Evolutionary conservation across 2,329 filamentous ascomycete species (phyloP), one percentile per base, ranked within the genome.

Genomic region (Hypoxylon sp.): DNA sequence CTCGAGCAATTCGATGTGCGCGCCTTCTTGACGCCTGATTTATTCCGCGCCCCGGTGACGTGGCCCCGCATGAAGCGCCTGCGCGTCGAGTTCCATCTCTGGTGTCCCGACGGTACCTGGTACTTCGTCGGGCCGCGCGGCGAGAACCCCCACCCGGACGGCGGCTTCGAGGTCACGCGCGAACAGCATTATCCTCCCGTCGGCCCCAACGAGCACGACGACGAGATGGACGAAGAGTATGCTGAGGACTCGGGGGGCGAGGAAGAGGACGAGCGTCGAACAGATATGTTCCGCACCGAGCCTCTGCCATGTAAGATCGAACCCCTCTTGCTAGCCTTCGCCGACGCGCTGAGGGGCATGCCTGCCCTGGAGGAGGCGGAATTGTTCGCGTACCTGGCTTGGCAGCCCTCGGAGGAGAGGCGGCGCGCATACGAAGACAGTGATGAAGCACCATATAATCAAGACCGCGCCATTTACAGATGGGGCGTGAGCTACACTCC

Each of bases 161-260:
- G 46, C 60, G 69, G 72, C 53, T 70, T 70, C 57, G 66, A 49
- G 33, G 62, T 74, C 61, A 72, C 64, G 70, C 56, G 51, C 58
- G 68, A 72, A 58, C 56, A 71, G 40, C 68, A 73, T 57, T 71
- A 73, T 61, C 67, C 69, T 60, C 69, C 69, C 53, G 58, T 49
- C 53, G 35, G 20, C n/a, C 51, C 42, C 10, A 57, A 61, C 22
- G 66, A 73, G 64, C 51, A 64, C 44, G 64, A 59, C 22, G 64
- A 73, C 35, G 48, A 70, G 55, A 71, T 61, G 48, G 42, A 73
- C 50, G 63, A 57, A 48, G 62, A 65, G 42, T 70, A 55, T 46
- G 13, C 33, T 27, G 58, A 67, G 27, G 59, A 63, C 17, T 42
- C 53, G 35, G 59, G 37, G 49, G 44, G 17, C 35, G 69, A 68